Evolutionary conservation across 2,329 filamentous ascomycete species (phyloP).

Genomic region (Penicillium palitans): DNA sequence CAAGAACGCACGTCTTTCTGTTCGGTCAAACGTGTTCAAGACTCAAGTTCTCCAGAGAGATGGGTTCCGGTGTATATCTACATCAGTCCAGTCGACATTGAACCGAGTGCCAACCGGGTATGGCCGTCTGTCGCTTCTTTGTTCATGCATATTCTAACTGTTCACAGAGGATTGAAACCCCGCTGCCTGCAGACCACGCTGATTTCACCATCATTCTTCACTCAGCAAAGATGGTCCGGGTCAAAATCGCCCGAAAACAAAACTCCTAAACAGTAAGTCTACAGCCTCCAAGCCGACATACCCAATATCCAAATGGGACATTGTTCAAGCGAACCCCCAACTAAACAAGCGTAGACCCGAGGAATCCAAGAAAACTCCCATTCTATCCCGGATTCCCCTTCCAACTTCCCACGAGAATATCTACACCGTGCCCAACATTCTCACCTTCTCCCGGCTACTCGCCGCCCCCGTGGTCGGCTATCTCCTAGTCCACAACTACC

Average conservation of each 20-base stretch:
- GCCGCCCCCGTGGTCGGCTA: conserved; percentile 86
- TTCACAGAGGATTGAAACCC: conserved; percentile 7
- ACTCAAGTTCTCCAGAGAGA: neutral
- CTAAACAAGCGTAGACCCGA: conserved; percentile 21
- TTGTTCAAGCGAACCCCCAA: neutral
- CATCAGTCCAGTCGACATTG: conserved; percentile 1
- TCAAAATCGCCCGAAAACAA: conserved; percentile 26
- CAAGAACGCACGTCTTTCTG: conserved; percentile 1
- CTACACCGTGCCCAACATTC: conserved; percentile 91
- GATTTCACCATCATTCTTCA: conserved; percentile 7
- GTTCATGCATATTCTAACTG: conserved; percentile 1
- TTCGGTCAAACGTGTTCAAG: conserved; percentile 5
- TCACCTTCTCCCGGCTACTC: conserved; percentile 82
- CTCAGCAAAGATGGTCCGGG: conserved; percentile 26
- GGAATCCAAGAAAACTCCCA: conserved; percentile 29
- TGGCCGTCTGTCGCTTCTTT: neutral
- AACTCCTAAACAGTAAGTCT: conserved; percentile 21
- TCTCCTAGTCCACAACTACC: conserved; percentile 78
- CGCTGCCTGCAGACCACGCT: neutral
- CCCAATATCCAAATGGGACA: neutral
- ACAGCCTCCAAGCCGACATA: neutral
- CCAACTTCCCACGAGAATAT: conserved; percentile 74
- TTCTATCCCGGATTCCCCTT: conserved; percentile 36
- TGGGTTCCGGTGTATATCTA: conserved; percentile 14
- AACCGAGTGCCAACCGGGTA: conserved; percentile 15